Base-by-base conservation (phyloP, 176 grass and related monocot genomes). In the Alloteropsis semialata region DNA sequence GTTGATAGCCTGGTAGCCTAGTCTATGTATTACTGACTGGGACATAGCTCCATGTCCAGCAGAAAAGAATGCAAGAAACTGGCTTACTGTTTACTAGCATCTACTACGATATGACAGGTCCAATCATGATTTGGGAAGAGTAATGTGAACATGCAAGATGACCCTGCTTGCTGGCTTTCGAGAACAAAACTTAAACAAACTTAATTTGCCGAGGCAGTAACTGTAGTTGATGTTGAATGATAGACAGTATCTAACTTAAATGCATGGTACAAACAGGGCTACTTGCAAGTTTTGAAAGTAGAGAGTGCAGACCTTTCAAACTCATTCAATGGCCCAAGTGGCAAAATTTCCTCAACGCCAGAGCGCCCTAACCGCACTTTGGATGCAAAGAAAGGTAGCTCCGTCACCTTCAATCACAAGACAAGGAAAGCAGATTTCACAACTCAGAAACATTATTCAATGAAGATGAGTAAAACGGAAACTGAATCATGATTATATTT, bases 361-460 rank as follows among this genome's bases (percentile, higher is more conserved):
- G 4, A 12, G 29, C 90, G 77, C 27, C 90, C 88, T 79, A 97
- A 78, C 29, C 88, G 84, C 58, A 97, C 92, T 88, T 91, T 94
- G 48, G 95, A 87, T 73, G 92, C 86, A 81, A 98, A 98, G 78
- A 97, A 98, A 41, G 90, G 88, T 36, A 98, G 53, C 78, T 95
- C 88, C 3, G 95, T 98, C 78, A 95, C 92, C 92, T 98, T 82
- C 45, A 90, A 30, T 38, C 36, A 57, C 69, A 79, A 37, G 4
- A 82, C 44, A 85, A 78, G 61, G 22, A 49, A 80, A 85, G 72
- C 9, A 21, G 10, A 59, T 71, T 48, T 69, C 16, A 29, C 19
- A 89, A 57, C 34, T 81, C 18, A 85, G 8, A 74, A 39, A 53
- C 24, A 27, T 6, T 19, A 68, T 59, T 48, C 41, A 41, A 12